Conservation (phyloP, 495 filamentous ascomycete species). For the Lasiosphaeria miniovina region DNA sequence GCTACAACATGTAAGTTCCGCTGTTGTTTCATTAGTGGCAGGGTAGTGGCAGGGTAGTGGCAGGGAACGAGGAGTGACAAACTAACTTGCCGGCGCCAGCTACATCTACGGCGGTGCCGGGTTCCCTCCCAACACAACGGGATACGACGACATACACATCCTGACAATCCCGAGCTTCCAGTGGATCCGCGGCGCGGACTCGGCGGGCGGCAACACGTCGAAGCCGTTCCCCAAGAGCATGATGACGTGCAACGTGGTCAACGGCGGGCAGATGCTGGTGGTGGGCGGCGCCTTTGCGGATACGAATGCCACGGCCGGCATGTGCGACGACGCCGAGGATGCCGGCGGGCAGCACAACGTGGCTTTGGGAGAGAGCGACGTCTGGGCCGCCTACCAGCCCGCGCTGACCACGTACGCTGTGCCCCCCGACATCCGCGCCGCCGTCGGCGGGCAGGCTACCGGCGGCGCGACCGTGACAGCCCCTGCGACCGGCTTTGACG, state of each 20-base stretch:
- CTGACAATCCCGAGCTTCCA: slow-evolving; percentile 24
- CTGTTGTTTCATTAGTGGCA: no score
- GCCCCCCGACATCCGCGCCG: slow-evolving; percentile 13
- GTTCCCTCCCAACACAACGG: slow-evolving; percentile 13
- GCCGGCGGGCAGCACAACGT: slow-evolving; percentile 20
- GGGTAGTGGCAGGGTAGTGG: no score
- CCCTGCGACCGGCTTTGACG: slow-evolving; percentile 14
- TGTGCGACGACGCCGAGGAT: slow-evolving; percentile 16
- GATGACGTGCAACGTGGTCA: slow-evolving; percentile 21
- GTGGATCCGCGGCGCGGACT: slow-evolving; percentile 21
- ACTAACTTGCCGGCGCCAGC: neutral
- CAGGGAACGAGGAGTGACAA: neutral
- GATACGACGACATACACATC: slow-evolving; percentile 26
- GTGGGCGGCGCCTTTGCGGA: slow-evolving; percentile 18
- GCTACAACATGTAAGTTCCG: slow-evolving; percentile 25
- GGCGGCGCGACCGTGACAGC: slow-evolving; percentile 16
- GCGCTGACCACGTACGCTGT: slow-evolving; percentile 21
- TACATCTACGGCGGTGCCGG: slow-evolving; percentile 25
- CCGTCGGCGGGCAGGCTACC: slow-evolving; percentile 11
- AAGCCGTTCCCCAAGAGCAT: slow-evolving; percentile 16
- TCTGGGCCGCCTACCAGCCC: slow-evolving; percentile 17
- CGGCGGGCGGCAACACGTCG: slow-evolving; percentile 12
- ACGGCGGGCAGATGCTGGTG: slow-evolving; percentile 22
- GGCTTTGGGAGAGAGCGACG: slow-evolving; percentile 16
- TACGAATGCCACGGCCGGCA: slow-evolving; percentile 15